Percentiles rank a stretch among this genome's conserved stretches.
Evolutionary conservation across 2,329 filamentous ascomycete species (phyloP).

Genomic region (Plenodomus lindquistii): DNA sequence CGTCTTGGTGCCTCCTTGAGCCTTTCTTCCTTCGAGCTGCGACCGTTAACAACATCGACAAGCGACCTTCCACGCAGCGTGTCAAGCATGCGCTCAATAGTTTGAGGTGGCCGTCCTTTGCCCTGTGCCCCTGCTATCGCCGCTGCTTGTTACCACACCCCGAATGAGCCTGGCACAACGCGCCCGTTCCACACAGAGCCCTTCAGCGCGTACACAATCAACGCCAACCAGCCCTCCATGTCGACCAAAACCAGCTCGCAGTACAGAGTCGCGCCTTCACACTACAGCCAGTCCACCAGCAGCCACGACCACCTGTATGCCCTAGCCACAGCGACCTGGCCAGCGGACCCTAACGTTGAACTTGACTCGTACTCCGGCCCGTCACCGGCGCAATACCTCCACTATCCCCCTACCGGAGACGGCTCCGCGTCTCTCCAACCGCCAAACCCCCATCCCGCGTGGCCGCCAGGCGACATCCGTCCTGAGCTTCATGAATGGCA

Average conservation of each 20-base stretch:
- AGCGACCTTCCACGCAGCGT: conserved; percentile 18
- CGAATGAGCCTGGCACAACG: conserved; percentile 24
- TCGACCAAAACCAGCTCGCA: conserved; percentile 33
- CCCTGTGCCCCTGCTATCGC: conserved; percentile 15
- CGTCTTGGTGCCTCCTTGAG: conserved; percentile 24
- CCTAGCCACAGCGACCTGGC: conserved; percentile 28
- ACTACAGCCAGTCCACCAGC: conserved; percentile 28
- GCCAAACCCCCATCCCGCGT: conserved; percentile 19
- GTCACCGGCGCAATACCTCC: conserved; percentile 26
- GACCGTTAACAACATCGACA: conserved; percentile 5
- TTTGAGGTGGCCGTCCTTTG: conserved; percentile 19
- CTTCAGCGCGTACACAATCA: conserved; percentile 29
- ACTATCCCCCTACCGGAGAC: conserved; percentile 27
- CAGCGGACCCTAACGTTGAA: conserved; percentile 11
- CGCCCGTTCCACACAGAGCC: neutral
- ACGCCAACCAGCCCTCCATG: conserved; percentile 32
- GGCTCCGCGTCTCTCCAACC: conserved; percentile 29
- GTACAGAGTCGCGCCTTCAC: conserved; percentile 34
- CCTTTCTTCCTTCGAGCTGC: conserved; percentile 12
- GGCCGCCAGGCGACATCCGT: conserved; percentile 23
- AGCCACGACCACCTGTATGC: conserved; percentile 30
- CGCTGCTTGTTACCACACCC: conserved; percentile 15
- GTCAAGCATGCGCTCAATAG: conserved; percentile 20
- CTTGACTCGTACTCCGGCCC: conserved; percentile 30
- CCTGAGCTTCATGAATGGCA: conserved; percentile 23